Conservation (phyloP, 1,284 basidiomycete species). For the Ganoderma leucocontextum region DNA sequence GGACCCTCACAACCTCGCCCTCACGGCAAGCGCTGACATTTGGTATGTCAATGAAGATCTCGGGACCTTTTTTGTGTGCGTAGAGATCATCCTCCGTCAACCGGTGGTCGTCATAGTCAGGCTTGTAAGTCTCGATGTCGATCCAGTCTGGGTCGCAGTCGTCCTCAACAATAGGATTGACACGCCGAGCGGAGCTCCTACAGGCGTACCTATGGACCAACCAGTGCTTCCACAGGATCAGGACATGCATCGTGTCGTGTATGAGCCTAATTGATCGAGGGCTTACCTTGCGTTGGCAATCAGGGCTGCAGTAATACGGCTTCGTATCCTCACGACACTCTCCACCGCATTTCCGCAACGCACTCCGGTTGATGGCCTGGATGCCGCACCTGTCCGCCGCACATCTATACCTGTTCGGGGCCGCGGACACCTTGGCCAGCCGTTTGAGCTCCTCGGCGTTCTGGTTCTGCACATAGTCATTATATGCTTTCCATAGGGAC, state of each 20-base stretch:
- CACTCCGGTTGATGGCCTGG: slow-evolving; percentile 11
- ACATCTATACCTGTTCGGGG: slow-evolving; percentile 16
- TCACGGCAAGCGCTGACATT: slow-evolving; percentile 8
- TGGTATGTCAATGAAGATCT: slow-evolving; percentile 15
- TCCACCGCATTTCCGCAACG: slow-evolving; percentile 19
- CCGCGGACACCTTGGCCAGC: slow-evolving; percentile 7
- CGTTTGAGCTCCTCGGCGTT: slow-evolving; percentile 7
- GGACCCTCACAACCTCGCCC: slow-evolving; percentile 12
- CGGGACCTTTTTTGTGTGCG: background rate
- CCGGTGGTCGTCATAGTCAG: background rate
- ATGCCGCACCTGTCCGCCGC: slow-evolving; percentile 20
- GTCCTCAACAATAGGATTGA: background rate
- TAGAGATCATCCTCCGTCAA: background rate
- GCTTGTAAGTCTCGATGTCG: slow-evolving; percentile 7
- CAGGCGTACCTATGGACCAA: slow-evolving; percentile 13
- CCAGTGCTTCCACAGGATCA: slow-evolving; percentile 13
- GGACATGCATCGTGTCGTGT: background rate
- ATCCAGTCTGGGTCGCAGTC: slow-evolving; percentile 10
- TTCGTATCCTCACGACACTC: slow-evolving; percentile 23
- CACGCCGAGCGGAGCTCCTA: background rate
- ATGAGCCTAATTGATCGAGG: no score
- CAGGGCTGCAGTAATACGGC: slow-evolving; percentile 27
- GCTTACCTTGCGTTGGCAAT: slow-evolving; percentile 22
- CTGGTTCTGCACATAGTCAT: slow-evolving; percentile 1
- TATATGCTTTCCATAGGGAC: slow-evolving; percentile 2